phyloP scores from a whole-genome alignment of 768 basidiomycete genomes.

The Auricularia sp. region DNA sequence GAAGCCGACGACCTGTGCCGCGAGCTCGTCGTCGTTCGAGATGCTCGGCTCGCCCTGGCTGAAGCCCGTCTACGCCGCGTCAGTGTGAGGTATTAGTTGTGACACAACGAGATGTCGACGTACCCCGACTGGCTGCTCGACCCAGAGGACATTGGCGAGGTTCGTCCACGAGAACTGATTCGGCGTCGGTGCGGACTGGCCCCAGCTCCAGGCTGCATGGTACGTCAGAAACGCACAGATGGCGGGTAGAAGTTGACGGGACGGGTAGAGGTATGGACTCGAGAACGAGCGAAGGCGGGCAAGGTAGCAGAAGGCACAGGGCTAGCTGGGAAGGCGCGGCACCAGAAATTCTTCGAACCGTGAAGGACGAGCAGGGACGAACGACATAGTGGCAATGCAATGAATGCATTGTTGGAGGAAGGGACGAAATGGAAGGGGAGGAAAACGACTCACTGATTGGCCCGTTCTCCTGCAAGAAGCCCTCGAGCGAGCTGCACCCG shows the following conservation, averaged over 20 bases:
- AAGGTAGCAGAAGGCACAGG: no score
- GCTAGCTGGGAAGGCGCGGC: no score
- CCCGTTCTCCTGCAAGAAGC: constrained; percentile 11
- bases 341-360: no score
- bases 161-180: constrained; percentile 13
- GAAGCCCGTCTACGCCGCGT: constrained; percentile 6
- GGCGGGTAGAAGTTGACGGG: background rate
- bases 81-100: background rate
- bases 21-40: constrained; percentile 12
- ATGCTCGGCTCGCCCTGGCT: constrained; percentile 6
- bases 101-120: constrained; percentile 2
- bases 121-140: constrained; percentile 16
- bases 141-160: constrained; percentile 12
- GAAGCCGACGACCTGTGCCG: constrained; percentile 13
- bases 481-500: constrained; percentile 11
- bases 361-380: no score
- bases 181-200: constrained; percentile 8
- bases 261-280: no score
- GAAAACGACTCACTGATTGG: constrained; percentile 2
- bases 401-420: no score
- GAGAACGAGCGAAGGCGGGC: no score
- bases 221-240: background rate
- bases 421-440: background rate
- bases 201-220: constrained; percentile 9
- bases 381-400: no score